These are phyloP conservation scores for Mentha longifolia DNA, from an alignment of 257 asterid genomes.

Conservation along the genomic window DNA sequence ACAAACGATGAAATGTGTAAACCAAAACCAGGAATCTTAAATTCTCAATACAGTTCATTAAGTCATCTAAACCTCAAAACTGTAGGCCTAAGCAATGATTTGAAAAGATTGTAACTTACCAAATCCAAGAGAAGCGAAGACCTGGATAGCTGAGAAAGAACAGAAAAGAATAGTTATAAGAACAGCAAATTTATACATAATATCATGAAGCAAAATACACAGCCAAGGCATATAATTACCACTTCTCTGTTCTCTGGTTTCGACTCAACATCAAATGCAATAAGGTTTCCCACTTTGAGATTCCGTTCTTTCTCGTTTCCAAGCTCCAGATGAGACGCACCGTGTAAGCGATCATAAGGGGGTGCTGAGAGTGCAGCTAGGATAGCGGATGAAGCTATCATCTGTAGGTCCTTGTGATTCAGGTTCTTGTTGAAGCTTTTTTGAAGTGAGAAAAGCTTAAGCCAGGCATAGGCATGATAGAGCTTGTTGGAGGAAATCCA, in stretches of 20 bases:
- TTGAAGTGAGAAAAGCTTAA: constrained; percentile 86
- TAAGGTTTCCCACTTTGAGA: constrained; percentile 52
- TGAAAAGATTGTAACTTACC: constrained; percentile 54
- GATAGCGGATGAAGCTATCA: constrained; percentile 46
- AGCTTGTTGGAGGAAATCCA: constrained; percentile 91
- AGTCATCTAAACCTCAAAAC: background rate
- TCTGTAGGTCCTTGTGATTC: constrained; percentile 86
- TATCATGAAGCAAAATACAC: constrained; percentile 24
- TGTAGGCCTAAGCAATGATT: too few relatives aligned
- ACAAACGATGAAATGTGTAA: background rate
- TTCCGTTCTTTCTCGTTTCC: constrained; percentile 84
- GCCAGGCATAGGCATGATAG: constrained; percentile 98
- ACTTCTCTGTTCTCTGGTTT: constrained; percentile 33
- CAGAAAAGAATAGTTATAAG: constrained; percentile 22
- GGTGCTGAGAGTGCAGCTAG: constrained; percentile 89
- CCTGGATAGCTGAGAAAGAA: constrained; percentile 80
- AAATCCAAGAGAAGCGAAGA: constrained; percentile 44
- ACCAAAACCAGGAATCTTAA: background rate
- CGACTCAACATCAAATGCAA: constrained; percentile 38
- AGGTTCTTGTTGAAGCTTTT: constrained; percentile 83
- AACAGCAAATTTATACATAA: background rate
- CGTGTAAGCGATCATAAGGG: constrained; percentile 68
- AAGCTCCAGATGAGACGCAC: constrained; percentile 82
- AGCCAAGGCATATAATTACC: constrained; percentile 15
- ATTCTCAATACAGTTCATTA: too few relatives aligned